Conservation (phyloP, 306 rosid genomes). For the Prunus armeniaca region DNA sequence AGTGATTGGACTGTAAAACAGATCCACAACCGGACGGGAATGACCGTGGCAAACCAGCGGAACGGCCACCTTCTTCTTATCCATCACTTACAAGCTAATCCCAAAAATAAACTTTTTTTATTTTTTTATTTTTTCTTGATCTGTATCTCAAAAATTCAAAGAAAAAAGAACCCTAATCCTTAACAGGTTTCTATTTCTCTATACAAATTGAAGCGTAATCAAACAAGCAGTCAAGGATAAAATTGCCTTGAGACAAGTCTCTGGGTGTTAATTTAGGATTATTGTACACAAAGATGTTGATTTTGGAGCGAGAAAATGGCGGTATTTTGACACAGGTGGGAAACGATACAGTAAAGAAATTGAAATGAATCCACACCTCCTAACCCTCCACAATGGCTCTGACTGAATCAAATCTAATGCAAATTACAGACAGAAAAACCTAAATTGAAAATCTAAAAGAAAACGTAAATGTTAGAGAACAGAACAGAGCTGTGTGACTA, state of each 20-base stretch:
- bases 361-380: conserved; percentile 62
- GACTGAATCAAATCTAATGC: conserved; percentile 32
- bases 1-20: conserved; percentile 85
- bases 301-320: conserved; percentile 36
- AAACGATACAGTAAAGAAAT: conserved; percentile 21
- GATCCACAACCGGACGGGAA: conserved; percentile 95
- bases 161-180: conserved; percentile 42
- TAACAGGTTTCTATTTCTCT: not conserved
- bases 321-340: conserved; percentile 51
- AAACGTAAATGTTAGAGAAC: not conserved
- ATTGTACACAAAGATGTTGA: not conserved
- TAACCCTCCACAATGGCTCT: conserved; percentile 59
- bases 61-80: conserved; percentile 74
- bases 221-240: not conserved
- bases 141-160: conserved; percentile 15
- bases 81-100: conserved; percentile 44
- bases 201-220: not conserved
- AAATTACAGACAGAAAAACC: conserved; percentile 18
- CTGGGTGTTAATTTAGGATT: not conserved
- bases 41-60: conserved; percentile 94
- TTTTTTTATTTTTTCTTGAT: conserved; percentile 3
- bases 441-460: conserved; percentile 11
- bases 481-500: conserved; percentile 30
- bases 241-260: not conserved
- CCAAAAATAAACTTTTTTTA: not conserved